A percentile compares a stretch with the other conserved stretches of the same genome.
phyloP scores from a whole-genome alignment of 768 basidiomycete genomes.

The Leccinum aurantiacum region DNA sequence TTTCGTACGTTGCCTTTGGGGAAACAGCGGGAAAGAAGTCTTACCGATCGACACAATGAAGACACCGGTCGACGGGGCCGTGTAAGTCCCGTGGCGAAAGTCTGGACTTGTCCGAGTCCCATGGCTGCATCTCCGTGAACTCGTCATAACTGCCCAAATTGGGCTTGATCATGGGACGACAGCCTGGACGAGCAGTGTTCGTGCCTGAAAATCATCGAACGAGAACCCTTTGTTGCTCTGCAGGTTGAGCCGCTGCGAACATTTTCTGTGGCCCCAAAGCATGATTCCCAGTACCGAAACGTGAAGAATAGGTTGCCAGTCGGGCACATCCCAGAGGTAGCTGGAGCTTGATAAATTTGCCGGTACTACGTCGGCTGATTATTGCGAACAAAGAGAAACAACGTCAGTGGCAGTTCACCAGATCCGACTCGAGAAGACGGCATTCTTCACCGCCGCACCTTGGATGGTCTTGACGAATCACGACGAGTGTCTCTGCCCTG shows the following conservation, averaged over 20 bases:
- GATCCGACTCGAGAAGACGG: constrained; percentile 79
- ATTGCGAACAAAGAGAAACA: constrained; percentile 85
- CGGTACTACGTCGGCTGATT: constrained; percentile 78
- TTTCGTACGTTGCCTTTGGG: too few species aligned
- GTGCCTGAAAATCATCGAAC: constrained; percentile 79
- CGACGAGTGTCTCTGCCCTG: constrained; percentile 85
- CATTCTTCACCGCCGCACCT: constrained; percentile 55
- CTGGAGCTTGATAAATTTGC: constrained; percentile 87
- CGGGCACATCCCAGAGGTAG: constrained; percentile 67
- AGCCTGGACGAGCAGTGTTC: constrained; percentile 81
- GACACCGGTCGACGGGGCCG: too few species aligned
- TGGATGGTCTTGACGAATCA: constrained; percentile 82
- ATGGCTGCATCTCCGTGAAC: too few species aligned
- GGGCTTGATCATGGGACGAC: constrained; percentile 47
- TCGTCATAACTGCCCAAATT: too few species aligned
- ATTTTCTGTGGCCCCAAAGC: constrained; percentile 58
- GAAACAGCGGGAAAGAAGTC: too few species aligned
- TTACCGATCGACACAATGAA: too few species aligned
- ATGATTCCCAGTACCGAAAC: constrained; percentile 60
- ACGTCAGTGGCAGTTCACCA: constrained; percentile 76
- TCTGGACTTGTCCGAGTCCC: too few species aligned
- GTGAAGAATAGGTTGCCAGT: constrained; percentile 93
- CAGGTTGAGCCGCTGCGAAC: constrained; percentile 88
- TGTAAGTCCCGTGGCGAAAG: too few species aligned
- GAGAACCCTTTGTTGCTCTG: constrained; percentile 87